phyloP scores from a whole-genome alignment of 2,329 filamentous ascomycete species.

The Tolypocladium ovalisporum region DNA sequence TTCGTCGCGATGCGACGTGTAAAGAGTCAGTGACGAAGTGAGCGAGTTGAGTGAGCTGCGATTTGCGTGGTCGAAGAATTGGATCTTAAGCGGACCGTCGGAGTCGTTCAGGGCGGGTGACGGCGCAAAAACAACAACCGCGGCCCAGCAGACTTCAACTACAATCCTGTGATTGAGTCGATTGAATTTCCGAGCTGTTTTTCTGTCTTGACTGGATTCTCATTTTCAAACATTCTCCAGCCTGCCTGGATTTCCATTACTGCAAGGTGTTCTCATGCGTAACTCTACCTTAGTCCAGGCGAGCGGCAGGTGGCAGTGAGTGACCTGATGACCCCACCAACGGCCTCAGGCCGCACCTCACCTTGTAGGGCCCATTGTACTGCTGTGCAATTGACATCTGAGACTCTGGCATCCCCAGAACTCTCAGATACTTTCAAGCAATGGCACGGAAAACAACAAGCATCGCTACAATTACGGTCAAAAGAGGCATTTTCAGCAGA shows the following conservation, averaged over 20 bases:
- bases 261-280: too few species aligned
- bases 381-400: too few species aligned
- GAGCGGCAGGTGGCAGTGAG: too few species aligned
- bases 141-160: neutral
- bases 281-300: too few species aligned
- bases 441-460: neutral
- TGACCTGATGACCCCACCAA: too few species aligned
- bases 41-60: neutral
- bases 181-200: neutral
- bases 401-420: too few species aligned
- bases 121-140: neutral
- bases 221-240: neutral
- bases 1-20: neutral
- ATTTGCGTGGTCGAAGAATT: neutral
- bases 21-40: neutral
- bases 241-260: too few species aligned
- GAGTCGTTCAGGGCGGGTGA: neutral
- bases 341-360: too few species aligned
- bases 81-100: neutral
- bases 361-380: too few species aligned
- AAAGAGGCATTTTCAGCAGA: neutral
- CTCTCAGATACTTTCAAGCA: neutral
- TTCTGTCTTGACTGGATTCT: neutral
- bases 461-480: neutral
- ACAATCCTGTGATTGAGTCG: neutral